phyloP scores from a whole-genome alignment of 352 stramenopile genomes.

The Phytophthora europaea region DNA sequence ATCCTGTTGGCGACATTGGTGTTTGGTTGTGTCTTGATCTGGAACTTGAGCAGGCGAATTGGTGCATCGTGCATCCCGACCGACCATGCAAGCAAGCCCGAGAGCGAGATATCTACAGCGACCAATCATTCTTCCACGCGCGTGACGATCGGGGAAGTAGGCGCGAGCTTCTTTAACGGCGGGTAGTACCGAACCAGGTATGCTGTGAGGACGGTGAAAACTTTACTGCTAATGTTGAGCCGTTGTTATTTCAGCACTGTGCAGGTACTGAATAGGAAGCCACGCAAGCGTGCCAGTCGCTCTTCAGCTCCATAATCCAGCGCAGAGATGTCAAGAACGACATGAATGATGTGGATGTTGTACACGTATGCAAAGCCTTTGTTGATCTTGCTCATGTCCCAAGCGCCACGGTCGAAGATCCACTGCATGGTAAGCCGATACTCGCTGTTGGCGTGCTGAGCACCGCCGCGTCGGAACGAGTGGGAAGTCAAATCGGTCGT shows the following conservation, averaged over 20 bases:
- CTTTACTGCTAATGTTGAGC: constrained; percentile 25
- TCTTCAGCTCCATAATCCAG: constrained; percentile 18
- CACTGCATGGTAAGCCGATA: constrained; percentile 26
- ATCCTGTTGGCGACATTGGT: neutral
- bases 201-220: constrained; percentile 15
- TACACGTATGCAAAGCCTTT: constrained; percentile 39
- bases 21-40: neutral
- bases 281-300: neutral
- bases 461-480: constrained; percentile 32
- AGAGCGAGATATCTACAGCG: neutral
- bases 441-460: constrained; percentile 36
- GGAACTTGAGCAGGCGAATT: neutral
- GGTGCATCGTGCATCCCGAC: neutral
- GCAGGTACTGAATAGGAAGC: constrained; percentile 12
- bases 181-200: constrained; percentile 24
- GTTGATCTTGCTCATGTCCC: constrained; percentile 42
- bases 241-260: constrained; percentile 1
- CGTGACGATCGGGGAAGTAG: neutral
- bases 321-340: neutral
- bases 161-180: constrained; percentile 4
- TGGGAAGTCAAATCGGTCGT: constrained; percentile 33
- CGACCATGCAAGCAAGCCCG: constrained; percentile 12
- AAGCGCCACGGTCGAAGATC: constrained; percentile 41
- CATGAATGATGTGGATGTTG: neutral
- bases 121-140: constrained; percentile 12